Evolutionary conservation across 2,329 filamentous ascomycete genomes (phyloP), one percentile per base, ranked within the genome.

Genomic region (Colletotrichum filicis): DNA sequence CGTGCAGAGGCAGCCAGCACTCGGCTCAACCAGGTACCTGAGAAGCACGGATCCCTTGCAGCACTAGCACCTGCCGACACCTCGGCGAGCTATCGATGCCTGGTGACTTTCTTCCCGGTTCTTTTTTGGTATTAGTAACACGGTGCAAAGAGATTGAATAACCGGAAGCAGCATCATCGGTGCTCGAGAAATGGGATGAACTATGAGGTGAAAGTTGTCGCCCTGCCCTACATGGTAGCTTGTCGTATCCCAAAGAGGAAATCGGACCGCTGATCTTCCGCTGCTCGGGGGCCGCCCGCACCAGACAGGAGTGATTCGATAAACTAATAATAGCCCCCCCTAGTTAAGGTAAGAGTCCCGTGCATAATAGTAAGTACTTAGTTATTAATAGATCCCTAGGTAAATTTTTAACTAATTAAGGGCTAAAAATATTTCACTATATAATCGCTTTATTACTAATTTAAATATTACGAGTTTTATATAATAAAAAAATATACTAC

Each of bases 241-340:
- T 2, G 32, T 32, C 57, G 37, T 42, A 28, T 28, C 65, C 14
- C 26, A 24, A 59, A 32, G 16, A 35, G 71, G 56, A 49, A 61
- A 24, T 14, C 71, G 71, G 71, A 66, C 71, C 67, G 56, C 61
- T 32, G 71, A 73, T 73, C 71, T 73, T 73, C 71, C 71, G 70
- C 66, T 63, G 70, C 55, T 49, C 42, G 42, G 42, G 42, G 42
- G 19, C 42, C 19, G 19, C 42, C 19, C 42, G 42, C 42, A n/a
- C 16, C 42, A 49, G 42, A 49, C 58, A 42, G 59, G n/a, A n/a
- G n/a, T n/a, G n/a, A n/a, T n/a, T n/a, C n/a, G n/a, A n/a, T n/a
- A n/a, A n/a, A n/a, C n/a, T n/a, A n/a, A n/a, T n/a, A n/a, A n/a
- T n/a, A n/a, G n/a, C n/a, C n/a, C n/a, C n/a, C n/a, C n/a, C n/a